Evolutionary conservation across 176 grass and related monocot species (phyloP), one percentile per base, ranked within the genome.

Genomic region (Carex myosuroides): DNA sequence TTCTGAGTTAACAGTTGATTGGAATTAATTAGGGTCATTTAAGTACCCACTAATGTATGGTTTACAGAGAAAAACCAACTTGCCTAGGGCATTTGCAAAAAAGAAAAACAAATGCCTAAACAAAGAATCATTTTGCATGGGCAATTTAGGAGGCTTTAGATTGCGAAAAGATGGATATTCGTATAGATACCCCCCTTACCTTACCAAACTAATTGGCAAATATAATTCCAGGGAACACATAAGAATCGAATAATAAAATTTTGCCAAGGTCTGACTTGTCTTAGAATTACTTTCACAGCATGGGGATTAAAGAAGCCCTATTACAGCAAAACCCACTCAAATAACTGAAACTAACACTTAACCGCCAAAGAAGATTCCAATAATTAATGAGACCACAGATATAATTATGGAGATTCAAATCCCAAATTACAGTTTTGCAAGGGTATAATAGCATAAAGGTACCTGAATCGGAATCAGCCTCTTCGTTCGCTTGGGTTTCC

Each of bases 401-500:
- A 70, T 21, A 44, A 48, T 48, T 72, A 54, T 3, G 22, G 48
- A 55, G 20, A 76, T 55, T 76, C 72, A 76, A 62, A 41, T 6
- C 24, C 21, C 44, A 61, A 80, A 64, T 82, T 64, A 21, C 8
- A 67, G 39, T 50, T 30, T 82, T 32, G 14, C 62, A 69, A 65
- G 80, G 80, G 21, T 53, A 54, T 68, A 83, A 61, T 54, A 46
- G 80, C 9, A 82, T 56, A 82, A 66, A 48, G 16, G 21, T 54
- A 83, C 80, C 80, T 68, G 60, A 83, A 68, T 83, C 62, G 20
- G 13, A 66, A 68, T 68, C 46, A 53, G 80, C 12, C 80, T 82
- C 60, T 65, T 50, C 39, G 18, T 50, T 56, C 32, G 56, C 61
- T 57, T 79, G 64, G 26, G n/a, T 77, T 39, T 29, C 22, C 79